These are phyloP conservation scores for Ceratocystis huliohia DNA, from an alignment of 2,329 filamentous ascomycete genomes.

Conservation along the genomic window DNA sequence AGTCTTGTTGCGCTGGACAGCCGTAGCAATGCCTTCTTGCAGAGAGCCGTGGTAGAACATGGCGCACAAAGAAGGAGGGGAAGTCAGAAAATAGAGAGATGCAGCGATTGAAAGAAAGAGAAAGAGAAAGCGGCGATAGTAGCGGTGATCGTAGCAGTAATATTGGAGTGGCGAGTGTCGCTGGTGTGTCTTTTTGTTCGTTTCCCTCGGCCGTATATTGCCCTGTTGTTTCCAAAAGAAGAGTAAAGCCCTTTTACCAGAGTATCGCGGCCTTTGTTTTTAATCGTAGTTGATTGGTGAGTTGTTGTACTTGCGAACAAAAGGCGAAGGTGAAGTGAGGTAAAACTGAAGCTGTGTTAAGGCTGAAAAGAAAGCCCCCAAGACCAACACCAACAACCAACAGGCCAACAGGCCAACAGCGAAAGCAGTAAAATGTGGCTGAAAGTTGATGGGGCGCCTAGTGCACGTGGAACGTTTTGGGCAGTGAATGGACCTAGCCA, in stretches of 20 bases:
- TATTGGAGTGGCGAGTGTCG: too few species aligned
- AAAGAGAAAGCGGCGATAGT: not conserved
- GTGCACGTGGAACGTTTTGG: not conserved
- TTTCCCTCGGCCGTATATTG: too few species aligned
- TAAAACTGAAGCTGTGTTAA: not conserved
- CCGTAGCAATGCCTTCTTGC: constrained; percentile 65
- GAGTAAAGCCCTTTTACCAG: too few species aligned
- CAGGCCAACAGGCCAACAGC: not conserved
- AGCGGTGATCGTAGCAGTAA: not conserved
- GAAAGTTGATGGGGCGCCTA: constrained; percentile 9
- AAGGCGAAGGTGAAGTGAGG: not conserved
- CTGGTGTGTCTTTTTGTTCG: too few species aligned
- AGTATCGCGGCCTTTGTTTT: too few species aligned
- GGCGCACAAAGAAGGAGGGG: constrained; percentile 15
- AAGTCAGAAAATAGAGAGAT: not conserved
- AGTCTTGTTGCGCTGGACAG: constrained; percentile 61
- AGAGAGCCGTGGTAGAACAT: constrained; percentile 79
- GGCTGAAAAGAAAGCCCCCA: not conserved
- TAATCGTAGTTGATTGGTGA: too few species aligned
- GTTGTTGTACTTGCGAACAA: too few species aligned
- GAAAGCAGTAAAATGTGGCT: constrained; percentile 3
- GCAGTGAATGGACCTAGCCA: not conserved
- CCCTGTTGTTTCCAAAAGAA: too few species aligned
- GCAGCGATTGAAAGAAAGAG: not conserved
- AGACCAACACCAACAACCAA: not conserved